These are phyloP conservation scores for Corchorus olitorius DNA, from an alignment of 345 rosid genomes.

Conservation along the genomic window DNA sequence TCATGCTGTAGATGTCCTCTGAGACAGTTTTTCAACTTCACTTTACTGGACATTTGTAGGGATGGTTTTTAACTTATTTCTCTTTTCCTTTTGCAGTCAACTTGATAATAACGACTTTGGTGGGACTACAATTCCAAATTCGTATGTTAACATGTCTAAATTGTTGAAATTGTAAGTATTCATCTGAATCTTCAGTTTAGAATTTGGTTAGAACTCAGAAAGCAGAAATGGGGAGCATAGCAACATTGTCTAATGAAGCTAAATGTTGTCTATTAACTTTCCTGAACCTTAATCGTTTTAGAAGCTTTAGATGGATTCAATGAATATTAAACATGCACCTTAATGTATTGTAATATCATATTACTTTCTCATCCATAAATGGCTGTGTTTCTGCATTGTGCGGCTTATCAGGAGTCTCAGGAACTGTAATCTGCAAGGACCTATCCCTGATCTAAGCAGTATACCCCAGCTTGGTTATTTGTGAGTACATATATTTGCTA, in stretches of 20 bases:
- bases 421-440: constrained; percentile 86
- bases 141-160: constrained; percentile 73
- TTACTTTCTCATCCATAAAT: not conserved
- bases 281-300: not conserved
- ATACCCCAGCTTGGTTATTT: constrained; percentile 79
- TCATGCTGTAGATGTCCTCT: not conserved
- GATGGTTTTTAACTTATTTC: not conserved
- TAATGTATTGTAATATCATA: not conserved
- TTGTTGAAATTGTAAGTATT: constrained; percentile 85
- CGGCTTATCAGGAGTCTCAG: constrained; percentile 75
- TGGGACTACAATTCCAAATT: constrained; percentile 69
- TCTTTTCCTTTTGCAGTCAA: constrained; percentile 62
- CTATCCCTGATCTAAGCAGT: constrained; percentile 80
- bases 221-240: not conserved
- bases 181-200: constrained; percentile 15
- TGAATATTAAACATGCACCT: not conserved
- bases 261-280: not conserved
- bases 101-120: constrained; percentile 87
- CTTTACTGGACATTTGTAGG: too few species aligned
- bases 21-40: too few species aligned
- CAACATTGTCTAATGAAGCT: not conserved
- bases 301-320: constrained; percentile 14
- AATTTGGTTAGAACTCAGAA: not conserved
- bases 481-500: constrained; percentile 47
- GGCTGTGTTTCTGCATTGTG: constrained; percentile 24